A percentile compares a stretch with the other conserved stretches of the same genome.
These are phyloP conservation scores for Pichia sp. DNA, from an alignment of 1,139 yeast genomes.

Conservation along the genomic window DNA sequence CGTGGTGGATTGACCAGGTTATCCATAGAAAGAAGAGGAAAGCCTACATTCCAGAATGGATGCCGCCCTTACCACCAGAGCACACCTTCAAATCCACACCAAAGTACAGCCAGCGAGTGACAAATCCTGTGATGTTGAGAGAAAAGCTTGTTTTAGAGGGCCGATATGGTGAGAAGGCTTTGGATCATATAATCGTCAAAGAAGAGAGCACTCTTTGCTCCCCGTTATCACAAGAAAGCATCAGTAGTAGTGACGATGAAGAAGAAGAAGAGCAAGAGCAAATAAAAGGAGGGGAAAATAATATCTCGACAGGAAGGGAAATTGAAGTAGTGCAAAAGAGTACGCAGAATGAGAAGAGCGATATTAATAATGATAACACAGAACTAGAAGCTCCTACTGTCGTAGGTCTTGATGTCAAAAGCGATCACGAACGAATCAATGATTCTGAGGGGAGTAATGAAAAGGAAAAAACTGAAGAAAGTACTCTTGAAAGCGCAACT, in stretches of 20 bases:
- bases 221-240: conserved; percentile 15
- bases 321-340: too few relatives aligned
- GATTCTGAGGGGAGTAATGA: background rate
- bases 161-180: conserved; percentile 70
- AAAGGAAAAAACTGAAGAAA: background rate
- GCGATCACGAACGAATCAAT: too few relatives aligned
- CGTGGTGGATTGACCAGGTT: conserved; percentile 23
- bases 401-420: too few relatives aligned
- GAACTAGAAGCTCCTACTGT: too few relatives aligned
- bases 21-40: conserved; percentile 33
- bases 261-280: conserved; percentile 23
- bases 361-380: too few relatives aligned
- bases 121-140: conserved; percentile 69
- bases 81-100: conserved; percentile 84
- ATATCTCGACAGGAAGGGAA: too few relatives aligned
- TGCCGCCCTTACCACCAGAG: conserved; percentile 89
- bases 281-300: background rate
- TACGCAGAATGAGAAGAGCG: too few relatives aligned
- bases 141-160: conserved; percentile 76
- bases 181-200: conserved; percentile 48
- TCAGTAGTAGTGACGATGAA: conserved; percentile 22
- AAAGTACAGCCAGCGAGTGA: conserved; percentile 54
- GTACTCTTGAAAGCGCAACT: background rate
- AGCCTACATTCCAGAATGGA: conserved; percentile 62
- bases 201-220: conserved; percentile 12